A percentile compares a stretch with the other conserved stretches of the same genome.
These are phyloP conservation scores for Abortiporus biennis DNA, from an alignment of 1,284 basidiomycete genomes.

Conservation along the genomic window DNA sequence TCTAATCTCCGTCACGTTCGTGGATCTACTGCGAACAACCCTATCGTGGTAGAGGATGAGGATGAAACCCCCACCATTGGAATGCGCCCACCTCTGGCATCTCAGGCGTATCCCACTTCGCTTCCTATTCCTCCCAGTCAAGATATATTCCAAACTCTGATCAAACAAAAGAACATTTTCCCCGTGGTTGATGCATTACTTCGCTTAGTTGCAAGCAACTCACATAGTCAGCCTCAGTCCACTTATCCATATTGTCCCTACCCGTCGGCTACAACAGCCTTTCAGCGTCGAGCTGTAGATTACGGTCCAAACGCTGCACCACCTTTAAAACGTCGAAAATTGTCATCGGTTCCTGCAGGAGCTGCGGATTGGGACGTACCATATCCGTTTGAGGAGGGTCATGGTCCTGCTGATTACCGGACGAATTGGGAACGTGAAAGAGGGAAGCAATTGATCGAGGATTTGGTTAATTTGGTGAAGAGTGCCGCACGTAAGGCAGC, in stretches of 20 bases:
- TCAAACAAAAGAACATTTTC: constrained; percentile 60
- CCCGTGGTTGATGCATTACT: constrained; percentile 57
- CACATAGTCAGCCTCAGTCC: constrained; percentile 11
- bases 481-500: constrained; percentile 34
- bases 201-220: constrained; percentile 33
- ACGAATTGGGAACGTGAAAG: constrained; percentile 58
- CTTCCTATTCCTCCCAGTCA: constrained; percentile 44
- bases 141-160: constrained; percentile 52
- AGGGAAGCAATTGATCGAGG: constrained; percentile 50
- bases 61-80: constrained; percentile 25
- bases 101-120: constrained; percentile 17
- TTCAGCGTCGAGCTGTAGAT: constrained; percentile 1
- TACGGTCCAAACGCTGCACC: constrained; percentile 17
- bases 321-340: constrained; percentile 50
- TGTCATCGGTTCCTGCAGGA: constrained; percentile 65
- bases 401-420: constrained; percentile 58
- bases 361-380: constrained; percentile 76
- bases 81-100: constrained; percentile 10
- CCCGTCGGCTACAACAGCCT: constrained; percentile 10
- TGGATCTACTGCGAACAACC: constrained; percentile 52
- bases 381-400: constrained; percentile 63
- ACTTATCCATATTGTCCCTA: constrained; percentile 12
- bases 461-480: constrained; percentile 56
- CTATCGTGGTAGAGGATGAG: constrained; percentile 64
- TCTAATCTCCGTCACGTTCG: constrained; percentile 39